These are phyloP conservation scores for Nyssa sinensis DNA, from an alignment of 148 eudicot genomes.

Conservation along the genomic window DNA sequence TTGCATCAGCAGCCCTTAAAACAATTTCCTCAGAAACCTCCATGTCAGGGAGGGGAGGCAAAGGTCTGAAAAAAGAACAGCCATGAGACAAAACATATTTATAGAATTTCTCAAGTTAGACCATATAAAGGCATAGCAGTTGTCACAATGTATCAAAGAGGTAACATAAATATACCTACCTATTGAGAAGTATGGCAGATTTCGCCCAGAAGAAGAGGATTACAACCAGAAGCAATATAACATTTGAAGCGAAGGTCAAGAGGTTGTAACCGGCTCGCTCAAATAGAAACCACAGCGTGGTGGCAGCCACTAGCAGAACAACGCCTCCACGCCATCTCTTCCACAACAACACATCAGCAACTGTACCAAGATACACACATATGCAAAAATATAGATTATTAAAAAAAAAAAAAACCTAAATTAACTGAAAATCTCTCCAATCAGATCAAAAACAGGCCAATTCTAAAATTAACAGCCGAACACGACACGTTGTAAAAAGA, in stretches of 20 bases:
- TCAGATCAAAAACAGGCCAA: background rate
- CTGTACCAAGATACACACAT: constrained; percentile 32
- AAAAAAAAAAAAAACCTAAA: background rate
- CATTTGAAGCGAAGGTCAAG: constrained; percentile 60
- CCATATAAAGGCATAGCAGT: too few species aligned
- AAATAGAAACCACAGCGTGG: constrained; percentile 71
- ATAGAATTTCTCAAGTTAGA: too few species aligned
- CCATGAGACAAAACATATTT: too few species aligned
- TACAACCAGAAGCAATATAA: constrained; percentile 61
- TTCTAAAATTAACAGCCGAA: too few species aligned
- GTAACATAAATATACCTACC: constrained; percentile 38
- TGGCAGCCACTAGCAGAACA: constrained; percentile 46
- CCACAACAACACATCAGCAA: constrained; percentile 87
- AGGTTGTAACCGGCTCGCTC: constrained; percentile 65
- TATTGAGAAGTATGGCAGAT: constrained; percentile 85
- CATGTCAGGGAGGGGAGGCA: constrained; percentile 92
- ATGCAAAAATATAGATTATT: too few species aligned
- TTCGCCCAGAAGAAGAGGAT: constrained; percentile 96
- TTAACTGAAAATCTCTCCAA: background rate
- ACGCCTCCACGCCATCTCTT: constrained; percentile 47
- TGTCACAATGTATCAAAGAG: background rate
- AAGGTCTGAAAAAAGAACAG: constrained; percentile 83
- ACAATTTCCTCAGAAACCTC: constrained; percentile 67
- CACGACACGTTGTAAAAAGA: too few species aligned
- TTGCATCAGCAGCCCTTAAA: constrained; percentile 57